Conservation (phyloP, 202 grass and related monocot species). For the Sporobolus alterniflorus region DNA sequence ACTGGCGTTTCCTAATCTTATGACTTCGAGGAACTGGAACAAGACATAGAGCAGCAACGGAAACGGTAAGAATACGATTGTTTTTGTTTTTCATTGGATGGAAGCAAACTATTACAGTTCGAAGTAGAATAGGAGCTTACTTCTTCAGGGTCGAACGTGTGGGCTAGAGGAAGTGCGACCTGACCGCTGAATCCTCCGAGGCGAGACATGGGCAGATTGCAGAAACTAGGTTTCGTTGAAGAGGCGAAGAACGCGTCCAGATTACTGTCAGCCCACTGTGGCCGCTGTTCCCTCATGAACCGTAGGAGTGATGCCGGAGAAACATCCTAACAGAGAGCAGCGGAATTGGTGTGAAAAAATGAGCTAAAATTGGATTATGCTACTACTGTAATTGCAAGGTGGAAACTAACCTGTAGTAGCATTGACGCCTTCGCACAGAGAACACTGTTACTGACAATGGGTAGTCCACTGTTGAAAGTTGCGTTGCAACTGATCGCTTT, state of each 20-base stretch:
- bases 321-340: conserved; percentile 45
- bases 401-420: conserved; percentile 66
- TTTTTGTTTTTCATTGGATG: neutral
- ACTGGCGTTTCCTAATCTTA: conserved; percentile 62
- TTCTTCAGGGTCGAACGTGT: conserved; percentile 75
- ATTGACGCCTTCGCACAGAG: conserved; percentile 86
- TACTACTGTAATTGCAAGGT: neutral
- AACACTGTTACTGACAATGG: conserved; percentile 49
- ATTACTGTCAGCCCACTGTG: conserved; percentile 75
- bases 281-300: conserved; percentile 74
- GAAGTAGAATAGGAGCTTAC: conserved; percentile 34
- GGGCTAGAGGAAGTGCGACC: conserved; percentile 74
- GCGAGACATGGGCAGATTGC: conserved; percentile 48
- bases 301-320: conserved; percentile 54
- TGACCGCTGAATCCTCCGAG: conserved; percentile 61
- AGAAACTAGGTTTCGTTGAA: conserved; percentile 54
- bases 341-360: neutral
- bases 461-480: conserved; percentile 53
- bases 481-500: conserved; percentile 48
- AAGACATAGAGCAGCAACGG: neutral
- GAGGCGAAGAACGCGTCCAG: conserved; percentile 74
- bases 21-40: conserved; percentile 70
- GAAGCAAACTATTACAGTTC: neutral
- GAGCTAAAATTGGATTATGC: neutral
- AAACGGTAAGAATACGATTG: neutral